Percentiles rank a stretch among this genome's conserved stretches.
Conservation (phyloP, 225 moss, liverwort and hornwort species). For the Anthoceros angustus region DNA sequence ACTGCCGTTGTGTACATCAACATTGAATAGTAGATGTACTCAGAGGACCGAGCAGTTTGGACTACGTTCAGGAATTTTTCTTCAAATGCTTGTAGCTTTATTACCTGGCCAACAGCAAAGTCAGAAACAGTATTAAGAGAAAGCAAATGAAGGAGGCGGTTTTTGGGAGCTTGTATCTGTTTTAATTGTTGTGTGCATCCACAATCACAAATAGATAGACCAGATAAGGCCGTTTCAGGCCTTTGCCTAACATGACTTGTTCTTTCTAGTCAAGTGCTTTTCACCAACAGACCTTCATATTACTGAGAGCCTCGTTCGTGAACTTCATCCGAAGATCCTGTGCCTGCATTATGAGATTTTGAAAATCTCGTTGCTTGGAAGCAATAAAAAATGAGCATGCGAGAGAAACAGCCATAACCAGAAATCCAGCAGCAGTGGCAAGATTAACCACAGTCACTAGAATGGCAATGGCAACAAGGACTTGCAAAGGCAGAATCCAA, state of each 20-base stretch:
- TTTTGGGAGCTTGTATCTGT: too few species aligned
- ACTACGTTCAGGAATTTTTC: constrained; percentile 45
- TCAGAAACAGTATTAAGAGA: neutral
- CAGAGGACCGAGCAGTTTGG: constrained; percentile 30
- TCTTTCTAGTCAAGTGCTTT: too few species aligned
- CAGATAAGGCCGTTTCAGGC: too few species aligned
- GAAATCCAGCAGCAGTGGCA: constrained; percentile 42
- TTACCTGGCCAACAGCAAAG: constrained; percentile 26
- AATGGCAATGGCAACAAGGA: constrained; percentile 31
- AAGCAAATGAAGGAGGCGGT: too few species aligned
- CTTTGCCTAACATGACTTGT: too few species aligned
- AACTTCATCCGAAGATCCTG: constrained; percentile 56
- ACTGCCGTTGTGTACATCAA: constrained; percentile 41
- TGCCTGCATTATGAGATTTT: constrained; percentile 37
- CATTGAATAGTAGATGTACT: constrained; percentile 34
- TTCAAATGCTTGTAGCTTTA: constrained; percentile 94
- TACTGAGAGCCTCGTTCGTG: constrained; percentile 61
- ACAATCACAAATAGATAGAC: too few species aligned
- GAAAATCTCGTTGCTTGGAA: constrained; percentile 21
- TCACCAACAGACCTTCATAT: constrained; percentile 70
- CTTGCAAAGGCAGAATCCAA: constrained; percentile 61
- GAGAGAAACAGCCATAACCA: constrained; percentile 22
- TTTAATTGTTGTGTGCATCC: too few species aligned
- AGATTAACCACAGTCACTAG: constrained; percentile 34
- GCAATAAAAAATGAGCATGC: constrained; percentile 17